These are phyloP conservation scores for Carex pumila DNA, from an alignment of 176 grass and related monocot genomes.

Conservation along the genomic window DNA sequence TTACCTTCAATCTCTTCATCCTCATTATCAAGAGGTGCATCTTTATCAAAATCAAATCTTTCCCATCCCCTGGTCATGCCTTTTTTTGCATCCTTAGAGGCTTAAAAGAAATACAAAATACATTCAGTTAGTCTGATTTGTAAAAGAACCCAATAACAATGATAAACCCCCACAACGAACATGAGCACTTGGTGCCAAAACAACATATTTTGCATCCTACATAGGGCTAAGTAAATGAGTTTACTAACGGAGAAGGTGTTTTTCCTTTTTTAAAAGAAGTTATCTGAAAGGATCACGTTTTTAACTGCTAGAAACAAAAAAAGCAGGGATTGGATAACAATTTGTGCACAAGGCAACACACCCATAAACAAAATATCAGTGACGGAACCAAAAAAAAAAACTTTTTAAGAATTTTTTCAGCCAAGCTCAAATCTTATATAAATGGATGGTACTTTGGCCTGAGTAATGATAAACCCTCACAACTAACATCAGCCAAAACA, in stretches of 20 bases:
- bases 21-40: conserved; percentile 86
- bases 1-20: conserved; percentile 60
- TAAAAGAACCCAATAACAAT: background rate
- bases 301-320: background rate
- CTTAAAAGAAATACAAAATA: conserved; percentile 25
- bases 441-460: no score
- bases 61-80: conserved; percentile 63
- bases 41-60: conserved; percentile 89
- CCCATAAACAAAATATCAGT: background rate
- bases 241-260: background rate
- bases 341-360: background rate
- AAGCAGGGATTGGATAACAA: background rate
- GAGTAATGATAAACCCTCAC: no score
- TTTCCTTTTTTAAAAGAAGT: background rate
- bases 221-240: background rate
- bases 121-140: background rate
- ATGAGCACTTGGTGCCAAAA: background rate
- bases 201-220: background rate
- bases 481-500: background rate
- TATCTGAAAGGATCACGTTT: background rate
- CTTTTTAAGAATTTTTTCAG: no score
- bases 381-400: no score
- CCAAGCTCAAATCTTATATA: no score
- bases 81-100: conserved; percentile 69
- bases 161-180: background rate